Conservation (phyloP, 441 rosid species). For the Lepidium campestre region DNA sequence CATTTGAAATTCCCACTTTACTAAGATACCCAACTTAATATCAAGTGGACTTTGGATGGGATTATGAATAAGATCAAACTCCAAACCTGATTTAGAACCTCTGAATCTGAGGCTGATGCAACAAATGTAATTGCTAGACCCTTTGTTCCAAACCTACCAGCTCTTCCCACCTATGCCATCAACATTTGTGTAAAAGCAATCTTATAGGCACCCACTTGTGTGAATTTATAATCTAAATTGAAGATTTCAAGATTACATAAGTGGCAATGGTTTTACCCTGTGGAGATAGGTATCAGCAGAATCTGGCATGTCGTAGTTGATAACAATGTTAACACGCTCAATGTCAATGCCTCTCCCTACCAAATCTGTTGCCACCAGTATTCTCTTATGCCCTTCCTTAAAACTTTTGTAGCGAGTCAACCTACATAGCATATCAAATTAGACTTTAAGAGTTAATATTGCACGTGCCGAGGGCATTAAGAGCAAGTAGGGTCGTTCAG, state of each 20-base stretch:
- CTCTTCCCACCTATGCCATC: constrained; percentile 81
- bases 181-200: too few relatives aligned
- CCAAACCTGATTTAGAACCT: constrained; percentile 81
- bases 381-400: constrained; percentile 97
- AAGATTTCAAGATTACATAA: neutral
- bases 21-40: neutral
- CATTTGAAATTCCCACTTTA: neutral
- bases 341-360: constrained; percentile 98
- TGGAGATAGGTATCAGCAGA: constrained; percentile 98
- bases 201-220: too few relatives aligned
- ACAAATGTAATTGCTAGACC: constrained; percentile 97
- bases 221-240: too few relatives aligned
- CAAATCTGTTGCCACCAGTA: constrained; percentile 92
- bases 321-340: constrained; percentile 93
- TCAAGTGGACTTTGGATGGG: neutral
- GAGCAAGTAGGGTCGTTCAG: neutral
- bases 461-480: too few relatives aligned
- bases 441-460: too few relatives aligned
- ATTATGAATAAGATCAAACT: neutral
- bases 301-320: constrained; percentile 99
- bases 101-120: constrained; percentile 85
- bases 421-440: constrained; percentile 30
- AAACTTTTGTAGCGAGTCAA: constrained; percentile 92
- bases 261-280: constrained; percentile 50
- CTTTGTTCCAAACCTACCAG: constrained; percentile 98